These are phyloP conservation scores for Pisolithus tinctorius DNA, from an alignment of 768 basidiomycete species.

Conservation along the genomic window DNA sequence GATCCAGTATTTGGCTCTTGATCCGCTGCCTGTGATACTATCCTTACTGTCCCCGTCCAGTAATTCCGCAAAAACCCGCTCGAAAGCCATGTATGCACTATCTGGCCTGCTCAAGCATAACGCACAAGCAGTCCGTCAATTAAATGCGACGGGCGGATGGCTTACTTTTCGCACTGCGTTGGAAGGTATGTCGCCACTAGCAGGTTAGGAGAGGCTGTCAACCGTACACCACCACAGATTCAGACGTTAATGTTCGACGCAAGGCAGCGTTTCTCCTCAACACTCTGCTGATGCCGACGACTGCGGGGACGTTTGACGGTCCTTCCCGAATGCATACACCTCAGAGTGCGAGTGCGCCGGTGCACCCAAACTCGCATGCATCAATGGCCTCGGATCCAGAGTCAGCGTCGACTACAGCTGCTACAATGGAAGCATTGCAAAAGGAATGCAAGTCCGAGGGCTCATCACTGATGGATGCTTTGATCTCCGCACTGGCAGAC, in stretches of 20 bases:
- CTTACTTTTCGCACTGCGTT: slow-evolving; percentile 48
- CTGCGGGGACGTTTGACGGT: slow-evolving; percentile 5
- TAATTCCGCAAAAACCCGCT: slow-evolving; percentile 48
- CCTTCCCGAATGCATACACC: slow-evolving; percentile 16
- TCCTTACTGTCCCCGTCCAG: slow-evolving; percentile 51
- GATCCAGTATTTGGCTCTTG: slow-evolving; percentile 50
- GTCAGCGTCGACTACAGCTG: slow-evolving; percentile 43
- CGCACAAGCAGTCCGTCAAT: slow-evolving; percentile 49
- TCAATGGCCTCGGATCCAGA: slow-evolving; percentile 50
- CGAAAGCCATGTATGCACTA: slow-evolving; percentile 79
- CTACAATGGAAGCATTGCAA: slow-evolving; percentile 43
- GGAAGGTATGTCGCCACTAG: slow-evolving; percentile 39
- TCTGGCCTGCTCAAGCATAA: slow-evolving; percentile 79
- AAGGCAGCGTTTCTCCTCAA: slow-evolving; percentile 76
- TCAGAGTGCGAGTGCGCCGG: slow-evolving; percentile 24
- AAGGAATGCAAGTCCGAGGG: slow-evolving; percentile 24
- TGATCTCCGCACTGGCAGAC: slow-evolving; percentile 45
- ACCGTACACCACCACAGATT: slow-evolving; percentile 41
- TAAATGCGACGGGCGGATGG: slow-evolving; percentile 60
- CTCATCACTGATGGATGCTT: slow-evolving; percentile 36
- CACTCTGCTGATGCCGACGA: slow-evolving; percentile 53
- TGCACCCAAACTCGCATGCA: slow-evolving; percentile 73
- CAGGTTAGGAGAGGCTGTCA: background rate
- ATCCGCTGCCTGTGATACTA: slow-evolving; percentile 62
- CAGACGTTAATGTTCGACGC: slow-evolving; percentile 68